Evolutionary conservation across 306 rosid species (phyloP), one percentile per base, ranked within the genome.

Genomic region (Cicer yamashitae): DNA sequence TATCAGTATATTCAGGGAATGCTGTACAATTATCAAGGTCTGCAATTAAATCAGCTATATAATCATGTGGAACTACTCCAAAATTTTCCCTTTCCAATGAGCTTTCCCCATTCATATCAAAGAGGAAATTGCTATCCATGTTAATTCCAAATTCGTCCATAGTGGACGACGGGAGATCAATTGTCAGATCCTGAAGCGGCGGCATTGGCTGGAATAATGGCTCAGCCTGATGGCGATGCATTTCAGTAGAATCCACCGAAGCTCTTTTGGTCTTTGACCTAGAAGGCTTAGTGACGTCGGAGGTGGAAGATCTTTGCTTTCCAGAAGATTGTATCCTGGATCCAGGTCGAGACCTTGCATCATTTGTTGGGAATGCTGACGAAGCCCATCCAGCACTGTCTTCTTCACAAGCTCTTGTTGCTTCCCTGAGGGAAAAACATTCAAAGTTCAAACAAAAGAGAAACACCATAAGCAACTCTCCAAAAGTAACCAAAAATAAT

Each of bases 361-460:
- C 97, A 10, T 87, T 87, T 43, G 86, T 82, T 0, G 89, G 92
- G 83, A 94, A 92, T 18, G 85, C 91, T 15, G 96, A 90, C 7
- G 90, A 88, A 37, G 97, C 99, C 99, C 99, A 94, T 70, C 88
- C 93, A 58, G 75, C 74, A 65, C 71, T 70, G 82, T 83, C 93
- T 50, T 94, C 96, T 64, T 52, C 82, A 43, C 99, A 92, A 80
- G 91, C 84, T 79, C 76, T 92, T 63, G 91, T 72, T 51, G 96
- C 90, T 64, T 84, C 85, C 91, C 99, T 94, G 86, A 54, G 64
- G 58, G 2, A 7, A 38, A 63, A 63, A 22, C 43, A 22, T 18
- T 2, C 14, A 78, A 71, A 56, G 12, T 18, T 2, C 14, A 78
- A 71, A 56, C 8, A 30, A 67, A 17, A 18, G 39, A 44, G 54